phyloP scores from a whole-genome alignment of 192 early-diverging fungal genomes.

The Podila minutissima region DNA sequence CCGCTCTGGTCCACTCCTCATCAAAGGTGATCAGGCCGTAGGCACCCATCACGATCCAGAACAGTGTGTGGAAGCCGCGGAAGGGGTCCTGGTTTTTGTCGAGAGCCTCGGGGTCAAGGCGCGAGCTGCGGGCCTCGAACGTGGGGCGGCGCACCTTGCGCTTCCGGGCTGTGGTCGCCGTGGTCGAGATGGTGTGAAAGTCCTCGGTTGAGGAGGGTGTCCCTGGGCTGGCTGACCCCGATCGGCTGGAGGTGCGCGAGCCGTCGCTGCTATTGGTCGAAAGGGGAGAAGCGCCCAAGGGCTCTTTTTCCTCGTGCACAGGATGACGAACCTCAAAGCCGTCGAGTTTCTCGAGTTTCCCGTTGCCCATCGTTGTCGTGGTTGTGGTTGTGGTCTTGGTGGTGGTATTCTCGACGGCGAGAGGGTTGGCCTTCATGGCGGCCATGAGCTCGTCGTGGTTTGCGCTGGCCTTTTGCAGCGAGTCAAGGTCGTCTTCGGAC shows the following conservation, averaged over 20 bases:
- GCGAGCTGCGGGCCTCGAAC: slow-evolving; percentile 50
- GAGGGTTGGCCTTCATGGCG: neutral
- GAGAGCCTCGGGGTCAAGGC: slow-evolving; percentile 54
- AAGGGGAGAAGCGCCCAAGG: neutral
- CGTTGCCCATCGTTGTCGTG: slow-evolving; percentile 1
- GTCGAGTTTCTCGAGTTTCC: slow-evolving; percentile 3
- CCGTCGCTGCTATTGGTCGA: slow-evolving; percentile 9
- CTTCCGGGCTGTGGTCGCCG: slow-evolving; percentile 22
- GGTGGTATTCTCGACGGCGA: slow-evolving; percentile 14
- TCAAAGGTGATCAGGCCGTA: slow-evolving; percentile 71
- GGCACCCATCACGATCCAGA: slow-evolving; percentile 83
- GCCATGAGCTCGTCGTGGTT: neutral
- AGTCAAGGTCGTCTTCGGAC: slow-evolving; percentile 6
- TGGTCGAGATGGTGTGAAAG: slow-evolving; percentile 31
- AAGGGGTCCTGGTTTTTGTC: slow-evolving; percentile 51
- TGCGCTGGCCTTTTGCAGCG: neutral
- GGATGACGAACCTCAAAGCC: slow-evolving; percentile 15
- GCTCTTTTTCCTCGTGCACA: neutral
- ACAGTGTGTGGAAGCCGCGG: slow-evolving; percentile 84
- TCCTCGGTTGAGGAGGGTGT: slow-evolving; percentile 23
- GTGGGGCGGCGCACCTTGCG: slow-evolving; percentile 45
- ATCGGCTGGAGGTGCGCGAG: slow-evolving; percentile 18
- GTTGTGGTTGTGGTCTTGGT: slow-evolving; percentile 19
- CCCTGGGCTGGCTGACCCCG: slow-evolving; percentile 16
- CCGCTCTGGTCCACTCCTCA: slow-evolving; percentile 58